phyloP scores from a whole-genome alignment of 768 basidiomycete species.

The Lyophyllum decastes region DNA sequence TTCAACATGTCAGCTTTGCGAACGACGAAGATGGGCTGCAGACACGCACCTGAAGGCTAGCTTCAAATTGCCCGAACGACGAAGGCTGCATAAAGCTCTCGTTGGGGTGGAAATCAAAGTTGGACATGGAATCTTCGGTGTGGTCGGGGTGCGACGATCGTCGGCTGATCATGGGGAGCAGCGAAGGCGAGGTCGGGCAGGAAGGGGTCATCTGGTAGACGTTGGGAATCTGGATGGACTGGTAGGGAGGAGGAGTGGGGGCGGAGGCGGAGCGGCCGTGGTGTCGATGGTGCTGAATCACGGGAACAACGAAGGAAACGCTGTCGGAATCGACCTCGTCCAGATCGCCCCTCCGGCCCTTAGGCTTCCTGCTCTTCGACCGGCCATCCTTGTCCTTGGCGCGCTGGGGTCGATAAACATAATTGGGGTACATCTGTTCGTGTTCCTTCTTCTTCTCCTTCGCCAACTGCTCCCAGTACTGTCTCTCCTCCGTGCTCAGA shows the following conservation, averaged over 20 bases:
- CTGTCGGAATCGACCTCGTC: conserved; percentile 42
- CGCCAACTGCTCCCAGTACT: conserved; percentile 75
- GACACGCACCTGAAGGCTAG: conserved; percentile 44
- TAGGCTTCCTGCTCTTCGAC: conserved; percentile 44
- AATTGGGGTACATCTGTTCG: conserved; percentile 71
- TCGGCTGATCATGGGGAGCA: conserved; percentile 60
- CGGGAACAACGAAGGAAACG: conserved; percentile 42
- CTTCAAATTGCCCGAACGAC: conserved; percentile 43
- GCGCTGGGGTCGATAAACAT: conserved; percentile 78
- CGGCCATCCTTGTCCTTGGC: conserved; percentile 57
- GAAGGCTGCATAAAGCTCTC: conserved; percentile 37
- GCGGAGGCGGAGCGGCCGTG: conserved; percentile 49
- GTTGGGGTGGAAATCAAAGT: conserved; percentile 58
- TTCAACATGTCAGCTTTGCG: conserved; percentile 9
- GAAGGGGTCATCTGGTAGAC: conserved; percentile 56
- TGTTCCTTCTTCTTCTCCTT: conserved; percentile 83
- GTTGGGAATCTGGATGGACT: conserved; percentile 69
- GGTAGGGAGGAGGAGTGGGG: conserved; percentile 68
- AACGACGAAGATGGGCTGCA: conserved; percentile 6
- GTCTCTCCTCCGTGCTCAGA: conserved; percentile 62
- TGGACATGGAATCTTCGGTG: conserved; percentile 40
- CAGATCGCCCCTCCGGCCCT: conserved; percentile 26
- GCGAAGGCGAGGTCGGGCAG: conserved; percentile 64
- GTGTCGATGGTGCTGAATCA: conserved; percentile 26
- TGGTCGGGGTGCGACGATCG: conserved; percentile 56